Evolutionary conservation across 371 early-diverging fungal genomes (phyloP).

Genomic region (Nematocida minor): DNA sequence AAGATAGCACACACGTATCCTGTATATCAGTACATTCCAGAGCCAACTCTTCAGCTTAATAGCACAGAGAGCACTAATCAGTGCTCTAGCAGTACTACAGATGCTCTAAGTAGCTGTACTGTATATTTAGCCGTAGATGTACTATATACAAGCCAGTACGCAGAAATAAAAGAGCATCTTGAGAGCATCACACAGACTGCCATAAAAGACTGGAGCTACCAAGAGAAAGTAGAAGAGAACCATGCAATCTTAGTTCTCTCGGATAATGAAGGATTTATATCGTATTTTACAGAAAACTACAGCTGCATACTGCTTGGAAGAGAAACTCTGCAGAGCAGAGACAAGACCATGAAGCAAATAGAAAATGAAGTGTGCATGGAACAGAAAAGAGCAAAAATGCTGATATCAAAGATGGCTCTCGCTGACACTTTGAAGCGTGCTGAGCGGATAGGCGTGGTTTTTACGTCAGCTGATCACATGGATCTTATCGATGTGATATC

Average conservation of each 20-base stretch:
- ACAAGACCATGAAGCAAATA: neutral
- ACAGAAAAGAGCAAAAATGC: neutral
- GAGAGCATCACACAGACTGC: neutral
- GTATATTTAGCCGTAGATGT: conserved; percentile 15
- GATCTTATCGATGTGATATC: conserved; percentile 14
- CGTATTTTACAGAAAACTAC: conserved; percentile 34
- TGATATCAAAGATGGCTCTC: conserved; percentile 13
- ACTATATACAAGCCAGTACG: neutral
- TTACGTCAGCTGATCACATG: conserved; percentile 37
- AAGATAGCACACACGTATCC: neutral
- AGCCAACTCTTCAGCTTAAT: too few relatives aligned
- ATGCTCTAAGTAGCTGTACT: neutral
- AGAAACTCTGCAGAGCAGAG: neutral
- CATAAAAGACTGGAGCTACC: conserved; percentile 4
- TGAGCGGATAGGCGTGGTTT: conserved; percentile 23
- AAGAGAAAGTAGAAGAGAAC: neutral
- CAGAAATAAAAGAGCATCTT: neutral
- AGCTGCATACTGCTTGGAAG: neutral
- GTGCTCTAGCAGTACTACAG: neutral
- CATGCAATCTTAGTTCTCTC: conserved; percentile 17
- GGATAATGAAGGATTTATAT: conserved; percentile 24
- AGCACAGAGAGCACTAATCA: neutral
- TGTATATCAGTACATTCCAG: neutral
- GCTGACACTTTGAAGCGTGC: conserved; percentile 4
- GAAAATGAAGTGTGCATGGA: neutral